Percentiles rank a stretch among this genome's conserved stretches.
Conservation (phyloP, 2,329 filamentous ascomycete genomes). For the Aspergillus ruber region DNA sequence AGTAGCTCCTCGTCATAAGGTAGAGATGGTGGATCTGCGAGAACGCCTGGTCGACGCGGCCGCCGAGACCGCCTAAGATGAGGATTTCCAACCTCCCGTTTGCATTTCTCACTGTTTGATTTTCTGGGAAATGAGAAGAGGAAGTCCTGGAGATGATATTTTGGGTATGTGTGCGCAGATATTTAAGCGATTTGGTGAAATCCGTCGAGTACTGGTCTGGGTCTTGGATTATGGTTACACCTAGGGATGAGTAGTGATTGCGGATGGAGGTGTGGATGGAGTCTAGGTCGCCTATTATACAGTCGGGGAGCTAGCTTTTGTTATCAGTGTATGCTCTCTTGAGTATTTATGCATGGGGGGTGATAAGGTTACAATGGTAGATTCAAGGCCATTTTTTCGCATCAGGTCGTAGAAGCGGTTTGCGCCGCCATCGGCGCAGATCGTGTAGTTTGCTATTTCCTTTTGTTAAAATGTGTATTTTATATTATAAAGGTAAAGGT, state of each 20-base stretch:
- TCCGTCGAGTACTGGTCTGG: conserved; percentile 84
- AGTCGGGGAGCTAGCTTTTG: conserved; percentile 49
- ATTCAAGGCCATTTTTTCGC: conserved; percentile 21
- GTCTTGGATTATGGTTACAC: conserved; percentile 61
- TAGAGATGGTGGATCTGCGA: conserved; percentile 83
- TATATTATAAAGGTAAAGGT: background rate
- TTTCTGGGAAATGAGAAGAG: background rate
- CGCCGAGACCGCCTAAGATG: conserved; percentile 76
- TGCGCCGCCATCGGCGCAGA: conserved; percentile 89
- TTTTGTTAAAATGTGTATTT: background rate
- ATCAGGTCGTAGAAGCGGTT: conserved; percentile 62
- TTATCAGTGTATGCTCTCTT: conserved; percentile 20
- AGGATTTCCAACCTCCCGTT: conserved; percentile 55
- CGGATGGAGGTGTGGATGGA: conserved; percentile 61
- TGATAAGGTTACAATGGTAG: conserved; percentile 23
- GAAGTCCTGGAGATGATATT: conserved; percentile 15
- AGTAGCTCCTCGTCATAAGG: conserved; percentile 27
- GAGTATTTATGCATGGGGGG: background rate
- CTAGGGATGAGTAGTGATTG: conserved; percentile 58
- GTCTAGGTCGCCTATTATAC: conserved; percentile 87
- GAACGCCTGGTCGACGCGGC: conserved; percentile 86
- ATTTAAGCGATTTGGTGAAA: conserved; percentile 73
- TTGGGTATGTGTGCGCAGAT: conserved; percentile 41
- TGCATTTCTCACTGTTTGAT: conserved; percentile 4
- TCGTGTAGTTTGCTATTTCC: conserved; percentile 52